Evolutionary conservation across 371 early-diverging fungal species (phyloP), one percentile per base, ranked within the genome.

Genomic region (Apophysomyces ossiformis): DNA sequence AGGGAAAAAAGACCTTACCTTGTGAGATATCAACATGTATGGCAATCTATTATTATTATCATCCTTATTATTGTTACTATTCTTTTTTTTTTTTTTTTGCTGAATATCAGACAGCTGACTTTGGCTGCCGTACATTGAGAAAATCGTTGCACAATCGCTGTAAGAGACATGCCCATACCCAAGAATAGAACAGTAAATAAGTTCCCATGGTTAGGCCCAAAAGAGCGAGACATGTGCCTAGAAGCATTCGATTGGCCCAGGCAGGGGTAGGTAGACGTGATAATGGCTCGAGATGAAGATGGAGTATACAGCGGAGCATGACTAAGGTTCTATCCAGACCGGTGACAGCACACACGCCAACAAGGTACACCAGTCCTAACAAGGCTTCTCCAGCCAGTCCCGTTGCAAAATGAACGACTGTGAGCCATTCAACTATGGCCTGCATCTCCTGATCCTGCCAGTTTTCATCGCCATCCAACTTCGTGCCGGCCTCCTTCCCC

Each of bases 401-500:
- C 1, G 80, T 79, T 35, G 75, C 72, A 62, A 69, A 77, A 65
- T 79, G 77, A 37, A 79, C 80, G 21, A 75, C 54, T 21, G 75
- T 70, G 2, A 79, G 59, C 80, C 80, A 79, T 58, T 70, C 72
- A 9, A 70, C 66, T 59, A 79, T 79, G 11, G 72, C 57, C 15
- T 61, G 57, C 70, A 79, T 63, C 47, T 79, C 80, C 39, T 79
- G 77, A 45, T 77, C 80, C n/a, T 77, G 77, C 80, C 80, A 79
- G n/a, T 63, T 74, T 50, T 79, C 80, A 50, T 79, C 80, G 5
- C 79, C 79, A 58, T 79, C 80, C 21, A 79, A 18, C 61, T 76
- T 79, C 9, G 75, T 66, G 1, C 77, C 77, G 8, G 70, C 70
- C 58, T 79, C 77, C 26, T 65, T 75, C 5, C 80, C 80, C 11